phyloP scores from a whole-genome alignment of 805 yeast genomes.

The Suhomyces vadensis region DNA sequence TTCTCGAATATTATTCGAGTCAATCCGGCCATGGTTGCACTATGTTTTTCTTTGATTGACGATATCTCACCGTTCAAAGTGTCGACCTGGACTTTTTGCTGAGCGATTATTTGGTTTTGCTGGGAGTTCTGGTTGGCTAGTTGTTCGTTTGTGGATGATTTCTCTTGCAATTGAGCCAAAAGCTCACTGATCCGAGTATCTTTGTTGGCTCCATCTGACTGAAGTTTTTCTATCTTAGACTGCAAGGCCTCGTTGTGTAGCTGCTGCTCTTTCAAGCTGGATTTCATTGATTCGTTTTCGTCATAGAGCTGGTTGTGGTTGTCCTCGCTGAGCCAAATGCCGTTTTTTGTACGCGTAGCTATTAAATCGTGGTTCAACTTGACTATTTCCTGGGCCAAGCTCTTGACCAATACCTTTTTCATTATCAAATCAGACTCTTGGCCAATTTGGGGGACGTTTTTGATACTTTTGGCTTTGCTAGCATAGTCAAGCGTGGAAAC shows the following conservation, averaged over 20 bases:
- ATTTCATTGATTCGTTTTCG: constrained; percentile 29
- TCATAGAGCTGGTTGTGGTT: constrained; percentile 43
- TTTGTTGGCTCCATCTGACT: not conserved
- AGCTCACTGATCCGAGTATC: not conserved
- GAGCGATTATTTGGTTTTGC: not conserved
- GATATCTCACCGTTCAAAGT: constrained; percentile 11
- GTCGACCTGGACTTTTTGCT: constrained; percentile 7
- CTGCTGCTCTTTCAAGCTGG: constrained; percentile 21
- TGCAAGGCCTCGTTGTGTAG: constrained; percentile 21
- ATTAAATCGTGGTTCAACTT: constrained; percentile 58
- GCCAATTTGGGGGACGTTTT: constrained; percentile 57
- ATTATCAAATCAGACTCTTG: constrained; percentile 39
- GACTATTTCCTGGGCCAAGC: constrained; percentile 54
- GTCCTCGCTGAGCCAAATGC: constrained; percentile 60
- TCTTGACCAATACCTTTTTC: constrained; percentile 57
- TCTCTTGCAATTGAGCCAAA: not conserved
- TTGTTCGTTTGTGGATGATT: not conserved
- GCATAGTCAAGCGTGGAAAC: constrained; percentile 86
- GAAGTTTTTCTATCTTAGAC: constrained; percentile 2
- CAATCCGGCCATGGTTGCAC: constrained; percentile 13
- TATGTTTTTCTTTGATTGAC: constrained; percentile 13
- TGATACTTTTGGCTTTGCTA: constrained; percentile 78
- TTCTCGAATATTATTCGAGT: constrained; percentile 13
- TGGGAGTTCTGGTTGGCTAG: not conserved
- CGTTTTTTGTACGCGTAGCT: constrained; percentile 65